A percentile compares a stretch with the other conserved stretches of the same genome.
phyloP scores from a whole-genome alignment of 2,329 filamentous ascomycete genomes.

The Didymella sp. region DNA sequence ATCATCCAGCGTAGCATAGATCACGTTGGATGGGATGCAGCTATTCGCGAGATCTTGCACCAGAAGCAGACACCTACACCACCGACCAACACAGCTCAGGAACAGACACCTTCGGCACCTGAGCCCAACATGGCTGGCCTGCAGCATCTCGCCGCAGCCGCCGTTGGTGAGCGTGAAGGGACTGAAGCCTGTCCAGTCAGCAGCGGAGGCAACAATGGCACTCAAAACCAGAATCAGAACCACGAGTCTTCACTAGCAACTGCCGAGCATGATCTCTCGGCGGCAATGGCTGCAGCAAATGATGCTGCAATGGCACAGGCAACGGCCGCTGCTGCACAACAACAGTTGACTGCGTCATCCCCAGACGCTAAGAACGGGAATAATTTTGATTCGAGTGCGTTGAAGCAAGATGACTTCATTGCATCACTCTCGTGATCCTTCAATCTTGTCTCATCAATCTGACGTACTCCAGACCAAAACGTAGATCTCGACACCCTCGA shows the following conservation, averaged over 20 bases:
- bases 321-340: conserved; percentile 45
- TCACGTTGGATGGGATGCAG: conserved; percentile 45
- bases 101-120: conserved; percentile 34
- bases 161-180: conserved; percentile 47
- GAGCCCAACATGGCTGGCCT: conserved; percentile 50
- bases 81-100: conserved; percentile 23
- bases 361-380: conserved; percentile 25
- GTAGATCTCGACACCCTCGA: neutral
- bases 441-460: neutral
- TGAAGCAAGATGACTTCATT: conserved; percentile 21
- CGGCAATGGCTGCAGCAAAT: conserved; percentile 48
- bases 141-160: conserved; percentile 49
- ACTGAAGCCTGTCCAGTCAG: conserved; percentile 37
- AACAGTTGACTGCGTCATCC: conserved; percentile 33
- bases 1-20: conserved; percentile 43
- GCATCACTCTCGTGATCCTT: conserved; percentile 15
- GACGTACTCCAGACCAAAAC: neutral
- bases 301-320: conserved; percentile 47
- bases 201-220: conserved; percentile 31
- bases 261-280: conserved; percentile 45
- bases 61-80: conserved; percentile 39
- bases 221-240: neutral
- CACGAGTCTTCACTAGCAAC: conserved; percentile 26
- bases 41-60: conserved; percentile 43
- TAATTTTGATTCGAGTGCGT: conserved; percentile 22